Base-by-base conservation (phyloP, 2,329 filamentous ascomycete species). In the Sclerotinia trifoliorum region DNA sequence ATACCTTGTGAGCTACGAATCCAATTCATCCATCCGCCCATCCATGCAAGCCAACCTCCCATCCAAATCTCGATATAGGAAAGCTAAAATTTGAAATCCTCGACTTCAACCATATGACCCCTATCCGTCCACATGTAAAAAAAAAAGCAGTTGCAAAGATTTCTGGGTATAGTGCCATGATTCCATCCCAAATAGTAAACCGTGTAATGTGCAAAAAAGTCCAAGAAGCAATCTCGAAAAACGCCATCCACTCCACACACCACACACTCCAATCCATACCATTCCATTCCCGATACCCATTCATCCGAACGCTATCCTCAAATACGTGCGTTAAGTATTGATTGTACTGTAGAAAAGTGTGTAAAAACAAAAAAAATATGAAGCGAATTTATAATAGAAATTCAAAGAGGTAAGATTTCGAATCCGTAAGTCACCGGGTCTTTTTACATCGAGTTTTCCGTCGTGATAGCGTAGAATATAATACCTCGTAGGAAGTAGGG, bases 111-210 rank as follows among this genome's bases (percentile, higher is more conserved):
- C 21, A 49, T 29, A 62, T 49, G n/a, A 51, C 5, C n/a, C 8
- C n/a, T 26, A 17, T 51, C 29, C 32, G 0, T 26, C 21, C 32
- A 2, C 11, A 63, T 13, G 5, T 52, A 32, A 39, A 26, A 35
- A 54, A 35, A 54, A 42, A 57, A 57, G 55, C 29, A 29, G 15
- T 55, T 7, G 49, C 62, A 15, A 29, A 46, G 29, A 57, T 66
- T 42, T 64, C 65, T 64, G 65, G 65, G 65, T 67, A 67, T 67
- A 67, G 48, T 67, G 58, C 65, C 65, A 64, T 62, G 35, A 49
- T 66, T 44, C 55, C 63, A 61, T 52, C 55, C 65, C 24, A 26
- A 58, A 24, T 58, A 66, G 39, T 48, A 62, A 66, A 61, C 32
- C 44, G 29, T 49, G 26, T 49, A 61, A 24, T 35, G 35, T 42